A percentile compares a stretch with the other conserved stretches of the same genome.
Evolutionary conservation across 2,329 filamentous ascomycete genomes (phyloP).

Genomic region (Colletotrichum sp.): DNA sequence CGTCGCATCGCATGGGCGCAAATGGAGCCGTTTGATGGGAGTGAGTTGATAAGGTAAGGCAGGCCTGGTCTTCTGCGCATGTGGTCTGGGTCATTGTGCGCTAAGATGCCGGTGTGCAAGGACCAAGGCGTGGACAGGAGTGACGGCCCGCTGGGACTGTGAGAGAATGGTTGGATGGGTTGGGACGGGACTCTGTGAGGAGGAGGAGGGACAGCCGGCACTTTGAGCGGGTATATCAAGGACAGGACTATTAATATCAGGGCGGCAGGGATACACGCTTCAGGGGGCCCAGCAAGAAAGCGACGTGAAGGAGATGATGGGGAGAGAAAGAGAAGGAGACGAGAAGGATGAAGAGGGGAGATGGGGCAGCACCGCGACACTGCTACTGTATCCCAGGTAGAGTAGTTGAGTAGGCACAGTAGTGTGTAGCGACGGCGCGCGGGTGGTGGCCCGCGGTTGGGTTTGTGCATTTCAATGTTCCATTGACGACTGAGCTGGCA

Average conservation of each 20-base stretch:
- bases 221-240: slow-evolving; percentile 18
- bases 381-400: not conserved
- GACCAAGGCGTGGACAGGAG: not conserved
- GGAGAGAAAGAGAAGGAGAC: not conserved
- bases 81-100: not conserved
- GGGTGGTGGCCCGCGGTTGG: slow-evolving; percentile 9
- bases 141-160: not conserved
- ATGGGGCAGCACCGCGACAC: not conserved
- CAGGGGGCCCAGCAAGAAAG: not conserved
- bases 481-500: slow-evolving; percentile 14
- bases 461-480: slow-evolving; percentile 5
- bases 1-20: not conserved
- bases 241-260: slow-evolving; percentile 11
- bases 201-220: slow-evolving; percentile 2
- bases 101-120: slow-evolving; percentile 1
- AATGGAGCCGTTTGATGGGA: not conserved
- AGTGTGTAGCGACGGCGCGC: slow-evolving; percentile 3
- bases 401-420: not conserved
- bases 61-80: not conserved
- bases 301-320: slow-evolving; percentile 1
- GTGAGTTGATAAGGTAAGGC: not conserved
- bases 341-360: not conserved
- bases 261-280: not conserved
- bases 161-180: not conserved
- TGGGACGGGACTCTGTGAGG: not conserved